phyloP scores from a whole-genome alignment of 2,329 filamentous ascomycete species.

The Trematosphaeria pertusa region DNA sequence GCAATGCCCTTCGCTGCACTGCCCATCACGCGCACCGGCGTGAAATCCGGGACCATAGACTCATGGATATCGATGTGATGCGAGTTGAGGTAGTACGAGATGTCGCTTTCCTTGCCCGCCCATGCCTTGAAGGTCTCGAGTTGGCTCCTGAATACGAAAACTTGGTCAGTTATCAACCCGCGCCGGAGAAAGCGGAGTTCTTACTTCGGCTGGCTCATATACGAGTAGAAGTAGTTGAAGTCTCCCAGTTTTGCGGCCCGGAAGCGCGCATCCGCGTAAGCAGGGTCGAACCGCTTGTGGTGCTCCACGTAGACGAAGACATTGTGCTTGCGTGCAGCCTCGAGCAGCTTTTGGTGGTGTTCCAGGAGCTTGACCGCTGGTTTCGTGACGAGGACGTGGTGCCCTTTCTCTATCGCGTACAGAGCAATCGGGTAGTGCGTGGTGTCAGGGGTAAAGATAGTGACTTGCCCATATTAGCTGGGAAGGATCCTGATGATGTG shows the following conservation, averaged over 20 bases:
- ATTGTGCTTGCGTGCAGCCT: conserved; percentile 72
- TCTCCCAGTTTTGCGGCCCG: conserved; percentile 80
- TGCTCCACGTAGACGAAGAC: conserved; percentile 95
- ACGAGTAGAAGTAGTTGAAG: conserved; percentile 98
- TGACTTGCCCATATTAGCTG: conserved; percentile 57
- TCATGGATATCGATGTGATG: conserved; percentile 94
- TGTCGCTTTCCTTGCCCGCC: conserved; percentile 91
- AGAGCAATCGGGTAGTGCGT: conserved; percentile 92
- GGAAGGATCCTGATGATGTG: neutral
- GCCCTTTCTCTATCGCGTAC: conserved; percentile 85
- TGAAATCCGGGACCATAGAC: conserved; percentile 85
- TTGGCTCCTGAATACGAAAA: conserved; percentile 87
- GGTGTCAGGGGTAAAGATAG: conserved; percentile 93
- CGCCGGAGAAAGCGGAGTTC: conserved; percentile 49
- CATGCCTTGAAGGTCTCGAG: conserved; percentile 94
- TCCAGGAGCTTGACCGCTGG: conserved; percentile 85
- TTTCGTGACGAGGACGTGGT: conserved; percentile 94
- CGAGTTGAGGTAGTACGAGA: conserved; percentile 94
- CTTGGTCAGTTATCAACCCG: conserved; percentile 56
- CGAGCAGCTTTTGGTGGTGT: conserved; percentile 79
- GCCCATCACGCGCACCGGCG: conserved; percentile 79
- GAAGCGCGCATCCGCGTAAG: conserved; percentile 85
- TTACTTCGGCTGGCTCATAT: conserved; percentile 78
- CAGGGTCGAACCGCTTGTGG: conserved; percentile 95
- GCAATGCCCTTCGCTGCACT: conserved; percentile 81